These are phyloP conservation scores for Mycena sanguinolenta DNA, from an alignment of 768 basidiomycete species.

Conservation along the genomic window DNA sequence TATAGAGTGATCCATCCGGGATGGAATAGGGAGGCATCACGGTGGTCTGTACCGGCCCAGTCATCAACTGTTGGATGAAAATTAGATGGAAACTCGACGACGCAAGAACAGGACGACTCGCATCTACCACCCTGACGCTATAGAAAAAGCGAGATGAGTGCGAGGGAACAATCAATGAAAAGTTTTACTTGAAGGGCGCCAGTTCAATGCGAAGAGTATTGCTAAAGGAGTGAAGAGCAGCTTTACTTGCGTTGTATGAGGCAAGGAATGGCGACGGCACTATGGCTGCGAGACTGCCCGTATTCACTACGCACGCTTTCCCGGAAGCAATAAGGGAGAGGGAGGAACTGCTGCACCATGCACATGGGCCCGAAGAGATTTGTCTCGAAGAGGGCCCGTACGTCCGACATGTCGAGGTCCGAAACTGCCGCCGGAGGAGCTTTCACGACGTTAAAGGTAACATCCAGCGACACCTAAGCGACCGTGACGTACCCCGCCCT, in stretches of 20 bases:
- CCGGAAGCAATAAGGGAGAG: not conserved
- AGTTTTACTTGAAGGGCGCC: not conserved
- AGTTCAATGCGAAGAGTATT: not conserved
- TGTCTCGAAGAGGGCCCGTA: not conserved
- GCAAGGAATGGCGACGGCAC: not conserved
- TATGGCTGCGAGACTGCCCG: not conserved
- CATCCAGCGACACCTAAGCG: not conserved
- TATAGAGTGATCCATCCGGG: slow-evolving; percentile 5
- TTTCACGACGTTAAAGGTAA: not conserved
- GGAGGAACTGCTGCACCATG: not conserved
- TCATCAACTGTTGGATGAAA: not conserved
- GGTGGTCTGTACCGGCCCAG: not conserved
- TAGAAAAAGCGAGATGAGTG: no score
- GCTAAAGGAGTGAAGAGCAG: not conserved
- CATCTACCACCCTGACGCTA: not conserved
- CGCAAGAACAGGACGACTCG: not conserved
- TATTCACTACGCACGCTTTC: not conserved
- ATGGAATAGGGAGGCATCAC: not conserved
- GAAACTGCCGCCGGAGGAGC: not conserved
- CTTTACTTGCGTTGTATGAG: not conserved
- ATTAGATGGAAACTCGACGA: no score
- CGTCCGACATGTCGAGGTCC: not conserved
- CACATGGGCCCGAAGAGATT: not conserved
- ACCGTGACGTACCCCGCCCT: not conserved
- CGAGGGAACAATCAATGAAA: not conserved